Conservation (phyloP, 2,329 filamentous ascomycete species). For the Aureobasidium musti region DNA sequence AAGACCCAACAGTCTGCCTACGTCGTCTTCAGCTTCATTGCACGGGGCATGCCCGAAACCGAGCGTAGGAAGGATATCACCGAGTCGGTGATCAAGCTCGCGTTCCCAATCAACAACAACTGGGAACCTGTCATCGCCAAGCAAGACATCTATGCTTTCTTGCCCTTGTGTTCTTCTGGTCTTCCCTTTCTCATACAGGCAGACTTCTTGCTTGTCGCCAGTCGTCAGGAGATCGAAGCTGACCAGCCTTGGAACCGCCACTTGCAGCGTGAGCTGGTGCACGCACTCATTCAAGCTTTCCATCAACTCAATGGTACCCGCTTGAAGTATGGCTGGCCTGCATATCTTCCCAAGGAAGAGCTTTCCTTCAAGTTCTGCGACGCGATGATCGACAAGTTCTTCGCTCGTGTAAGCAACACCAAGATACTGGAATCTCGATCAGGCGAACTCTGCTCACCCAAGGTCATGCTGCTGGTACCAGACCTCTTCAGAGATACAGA, state of each 20-base stretch:
- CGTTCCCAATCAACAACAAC: constrained; percentile 33
- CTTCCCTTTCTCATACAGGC: constrained; percentile 35
- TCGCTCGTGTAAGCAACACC: neutral
- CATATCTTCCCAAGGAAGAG: constrained; percentile 21
- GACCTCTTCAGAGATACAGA: constrained; percentile 4
- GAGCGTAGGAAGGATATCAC: constrained; percentile 30
- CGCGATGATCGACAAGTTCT: neutral
- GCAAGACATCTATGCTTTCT: constrained; percentile 35
- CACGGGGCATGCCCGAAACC: constrained; percentile 31
- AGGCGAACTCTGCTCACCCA: constrained; percentile 1
- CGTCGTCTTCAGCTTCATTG: constrained; percentile 27
- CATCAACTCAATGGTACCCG: constrained; percentile 26
- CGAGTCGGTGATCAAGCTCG: constrained; percentile 33
- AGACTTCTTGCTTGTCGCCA: constrained; percentile 34
- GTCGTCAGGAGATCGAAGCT: constrained; percentile 29
- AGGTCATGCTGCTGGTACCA: constrained; percentile 12
- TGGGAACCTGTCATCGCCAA: constrained; percentile 18
- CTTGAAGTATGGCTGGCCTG: constrained; percentile 32
- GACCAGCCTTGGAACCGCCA: constrained; percentile 30
- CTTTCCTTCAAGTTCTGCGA: neutral
- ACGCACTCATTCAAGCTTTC: constrained; percentile 28
- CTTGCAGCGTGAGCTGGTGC: constrained; percentile 11
- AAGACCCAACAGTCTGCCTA: neutral
- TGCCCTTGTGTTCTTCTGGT: constrained; percentile 36
- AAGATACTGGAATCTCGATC: constrained; percentile 8